Percentiles rank a stretch among this genome's conserved stretches.
These are phyloP conservation scores for Bassia scoparia DNA, from an alignment of 148 eudicot species.

Conservation along the genomic window DNA sequence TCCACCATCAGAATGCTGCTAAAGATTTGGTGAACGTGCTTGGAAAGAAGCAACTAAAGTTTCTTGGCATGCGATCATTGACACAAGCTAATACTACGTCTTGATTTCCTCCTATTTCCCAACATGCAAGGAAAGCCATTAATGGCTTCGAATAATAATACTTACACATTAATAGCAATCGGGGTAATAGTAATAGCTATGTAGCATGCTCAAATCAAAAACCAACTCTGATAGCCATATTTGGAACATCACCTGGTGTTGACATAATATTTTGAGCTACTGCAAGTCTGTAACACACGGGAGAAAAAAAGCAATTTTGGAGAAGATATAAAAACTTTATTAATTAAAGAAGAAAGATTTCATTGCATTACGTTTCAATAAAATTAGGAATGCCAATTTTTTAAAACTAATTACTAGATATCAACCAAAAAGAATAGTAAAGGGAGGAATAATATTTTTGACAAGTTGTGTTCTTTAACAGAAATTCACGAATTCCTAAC, in stretches of 20 bases:
- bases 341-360: too few relatives aligned
- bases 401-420: too few relatives aligned
- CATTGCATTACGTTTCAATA: not conserved
- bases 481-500: too few relatives aligned
- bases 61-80: constrained; percentile 24
- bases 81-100: constrained; percentile 18
- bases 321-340: not conserved
- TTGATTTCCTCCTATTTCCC: constrained; percentile 24
- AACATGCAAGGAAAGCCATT: constrained; percentile 34
- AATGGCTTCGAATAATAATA: constrained; percentile 12
- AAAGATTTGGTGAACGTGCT: constrained; percentile 36
- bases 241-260: constrained; percentile 7
- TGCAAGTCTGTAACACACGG: constrained; percentile 19
- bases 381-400: not conserved
- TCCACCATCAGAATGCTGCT: constrained; percentile 33
- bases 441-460: too few relatives aligned
- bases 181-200: not conserved
- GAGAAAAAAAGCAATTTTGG: not conserved
- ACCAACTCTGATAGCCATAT: constrained; percentile 13
- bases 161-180: constrained; percentile 1
- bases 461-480: too few relatives aligned
- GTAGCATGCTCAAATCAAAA: constrained; percentile 11
- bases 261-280: constrained; percentile 5
- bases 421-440: too few relatives aligned
- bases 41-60: constrained; percentile 43